Base-by-base conservation (phyloP, 441 rosid genomes). In the Dalechampia spathulata region DNA sequence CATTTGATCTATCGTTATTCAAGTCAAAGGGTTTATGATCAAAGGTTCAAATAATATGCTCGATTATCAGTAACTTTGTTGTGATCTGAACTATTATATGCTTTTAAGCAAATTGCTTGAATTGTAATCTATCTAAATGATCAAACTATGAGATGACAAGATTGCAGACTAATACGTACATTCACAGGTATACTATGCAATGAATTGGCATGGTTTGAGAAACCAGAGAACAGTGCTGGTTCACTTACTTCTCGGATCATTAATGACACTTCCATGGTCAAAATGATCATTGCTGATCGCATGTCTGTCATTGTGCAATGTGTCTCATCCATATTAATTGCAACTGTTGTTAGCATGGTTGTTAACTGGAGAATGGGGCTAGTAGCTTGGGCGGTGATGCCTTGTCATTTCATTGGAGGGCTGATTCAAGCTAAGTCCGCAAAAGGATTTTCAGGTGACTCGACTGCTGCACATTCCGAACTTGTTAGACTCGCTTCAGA, bases 371-470 rank as follows among this genome's bases (percentile, higher is more conserved):
- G 82, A 60, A 85, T 85, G 93, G 79, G 57, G 19, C 76, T 82
- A 30, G 89, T 82, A 47, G 80, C 88, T 49, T 82, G 86, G 93
- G 93, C 93, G n/a, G 89, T 85, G 64, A 85, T 85, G 93, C 93
- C 93, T 36, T 80, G 86, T 73, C 89, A 85, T 72, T 85, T 85
- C 78, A 78, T 85, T 20, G 86, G 93, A 8, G 93, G 88, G 61
- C 61, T 82, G 32, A 74, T 85, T 61, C 89, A 82, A 66, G 86
- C 86, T 66, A 85, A 72, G 48, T 78, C 78, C 21, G 83, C 86
- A 57, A 75, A 75, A 75, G 93, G 88, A 36, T 85, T 85, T 59
- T 62, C 85, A 2, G 76, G 82, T 0, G 83, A 82, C 66, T 80
- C 80, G 34, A 77, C 86, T 44, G 77, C 79, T 13, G 72, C 76